Evolutionary conservation across 768 basidiomycete species (phyloP), one percentile per base, ranked within the genome.

Genomic region (Terana coerulea): DNA sequence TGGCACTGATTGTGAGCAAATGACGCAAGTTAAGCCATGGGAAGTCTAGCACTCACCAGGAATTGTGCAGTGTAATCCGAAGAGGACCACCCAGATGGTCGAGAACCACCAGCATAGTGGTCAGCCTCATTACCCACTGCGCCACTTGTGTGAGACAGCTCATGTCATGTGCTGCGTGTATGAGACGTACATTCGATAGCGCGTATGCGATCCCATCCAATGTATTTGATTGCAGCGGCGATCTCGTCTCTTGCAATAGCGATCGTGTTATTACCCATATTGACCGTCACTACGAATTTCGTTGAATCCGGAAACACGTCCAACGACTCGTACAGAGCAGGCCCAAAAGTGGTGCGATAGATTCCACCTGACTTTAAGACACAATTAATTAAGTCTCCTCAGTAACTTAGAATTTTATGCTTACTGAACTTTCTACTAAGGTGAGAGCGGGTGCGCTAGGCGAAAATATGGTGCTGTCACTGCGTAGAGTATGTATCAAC

Each of bases 261-360:
- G 31, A 64, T 57, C 14, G 66, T 60, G 49, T 64, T 51, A 37
- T 68, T 68, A 1, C 64, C 67, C 10, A 68, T 58, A 54, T 68
- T 68, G 29, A 67, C 62, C 21, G 54, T 58, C n/a, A 61, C 52
- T 6, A 66, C 59, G 46, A 64, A 59, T 29, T 49, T 30, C 8
- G 67, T 58, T 0, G 59, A 50, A 22, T 60, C 52, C 1, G 63
- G 63, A 40, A 68, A 59, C 4, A 61, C 60, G 3, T 51, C 52
- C 25, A 66, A 48, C 28, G 61, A 59, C 29, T 64, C 60, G 47
- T 64, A 67, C 43, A 57, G 60, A 3, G 45, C 58, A 2, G 64
- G 63, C 1, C 67, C 67, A 40, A 58, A 68, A n/a, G 57, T 62
- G 6, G 67, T 61, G 1, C 60, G 53, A 43, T 64, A 65, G 12